Conservation (phyloP, 805 yeast genomes). For the Lipomyces yamadae region DNA sequence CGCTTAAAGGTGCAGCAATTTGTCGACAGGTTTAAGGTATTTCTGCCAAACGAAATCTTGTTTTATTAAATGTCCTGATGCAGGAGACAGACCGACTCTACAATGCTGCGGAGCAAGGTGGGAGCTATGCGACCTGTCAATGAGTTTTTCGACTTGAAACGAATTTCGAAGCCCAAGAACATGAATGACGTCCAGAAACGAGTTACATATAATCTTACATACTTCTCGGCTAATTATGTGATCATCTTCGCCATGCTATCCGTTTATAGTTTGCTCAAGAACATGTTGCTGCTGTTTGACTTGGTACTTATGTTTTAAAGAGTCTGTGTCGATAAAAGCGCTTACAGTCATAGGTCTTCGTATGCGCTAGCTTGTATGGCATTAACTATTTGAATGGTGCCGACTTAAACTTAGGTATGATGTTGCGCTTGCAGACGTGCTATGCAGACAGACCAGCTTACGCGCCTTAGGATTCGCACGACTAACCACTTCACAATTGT, state of each 20-base stretch:
- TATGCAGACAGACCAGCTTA: not conserved
- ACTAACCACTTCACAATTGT: conserved; percentile 76
- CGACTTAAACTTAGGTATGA: conserved; percentile 64
- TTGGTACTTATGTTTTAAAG: conserved; percentile 46
- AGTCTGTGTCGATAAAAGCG: not conserved
- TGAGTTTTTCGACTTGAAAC: conserved; percentile 90
- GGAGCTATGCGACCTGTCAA: conserved; percentile 73
- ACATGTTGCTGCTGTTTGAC: conserved; percentile 82
- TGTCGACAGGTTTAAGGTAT: conserved; percentile 36
- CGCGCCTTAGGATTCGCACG: conserved; percentile 55
- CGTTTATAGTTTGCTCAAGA: conserved; percentile 85
- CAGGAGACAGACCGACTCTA: conserved; percentile 29
- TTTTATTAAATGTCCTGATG: not conserved
- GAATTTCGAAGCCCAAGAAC: conserved; percentile 87
- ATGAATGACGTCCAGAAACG: conserved; percentile 89
- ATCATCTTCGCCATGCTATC: conserved; percentile 72
- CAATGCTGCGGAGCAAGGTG: conserved; percentile 26
- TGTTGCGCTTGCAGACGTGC: not conserved
- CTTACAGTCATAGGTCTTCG: conserved; percentile 62
- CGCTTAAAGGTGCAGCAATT: conserved; percentile 32
- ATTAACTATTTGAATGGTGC: conserved; percentile 80
- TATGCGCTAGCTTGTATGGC: conserved; percentile 74
- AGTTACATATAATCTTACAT: conserved; percentile 81
- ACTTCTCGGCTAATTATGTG: conserved; percentile 86
- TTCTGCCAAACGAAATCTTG: not conserved